Conservation (phyloP, 2,329 filamentous ascomycete species). For the Penicillium sp. region DNA sequence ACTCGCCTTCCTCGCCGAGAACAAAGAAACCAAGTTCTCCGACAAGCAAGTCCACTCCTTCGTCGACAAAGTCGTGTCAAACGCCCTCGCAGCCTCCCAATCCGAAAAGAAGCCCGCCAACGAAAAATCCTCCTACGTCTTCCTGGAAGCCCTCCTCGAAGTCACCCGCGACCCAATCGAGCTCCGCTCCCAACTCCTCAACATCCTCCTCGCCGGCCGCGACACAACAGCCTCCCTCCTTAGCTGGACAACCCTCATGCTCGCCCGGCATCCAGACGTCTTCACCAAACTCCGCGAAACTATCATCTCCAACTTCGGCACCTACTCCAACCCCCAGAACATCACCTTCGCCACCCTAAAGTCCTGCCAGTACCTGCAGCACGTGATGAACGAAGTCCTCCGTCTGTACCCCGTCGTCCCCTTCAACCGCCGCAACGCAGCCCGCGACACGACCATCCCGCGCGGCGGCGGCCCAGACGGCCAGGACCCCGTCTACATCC, state of each 20-base stretch:
- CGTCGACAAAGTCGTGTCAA: slow-evolving; percentile 45
- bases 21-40: slow-evolving; percentile 32
- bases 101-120: slow-evolving; percentile 26
- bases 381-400: slow-evolving; percentile 39
- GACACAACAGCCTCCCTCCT: slow-evolving; percentile 52
- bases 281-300: slow-evolving; percentile 35
- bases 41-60: slow-evolving; percentile 41
- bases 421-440: slow-evolving; percentile 41
- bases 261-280: slow-evolving; percentile 38
- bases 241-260: slow-evolving; percentile 45
- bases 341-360: slow-evolving; percentile 46
- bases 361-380: slow-evolving; percentile 37
- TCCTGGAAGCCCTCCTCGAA: slow-evolving; percentile 49
- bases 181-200: slow-evolving; percentile 49
- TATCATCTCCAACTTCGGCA: slow-evolving; percentile 38
- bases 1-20: slow-evolving; percentile 26
- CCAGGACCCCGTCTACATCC: slow-evolving; percentile 59
- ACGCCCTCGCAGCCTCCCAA: slow-evolving; percentile 30
- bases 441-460: slow-evolving; percentile 44
- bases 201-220: slow-evolving; percentile 52
- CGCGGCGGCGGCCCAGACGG: slow-evolving; percentile 60
- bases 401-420: slow-evolving; percentile 49
- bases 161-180: slow-evolving; percentile 47
- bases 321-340: slow-evolving; percentile 34
- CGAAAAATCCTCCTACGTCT: slow-evolving; percentile 42